Evolutionary conservation across 177 flowering plant genomes (phyloP).

Genomic region (Telopea speciosissima): DNA sequence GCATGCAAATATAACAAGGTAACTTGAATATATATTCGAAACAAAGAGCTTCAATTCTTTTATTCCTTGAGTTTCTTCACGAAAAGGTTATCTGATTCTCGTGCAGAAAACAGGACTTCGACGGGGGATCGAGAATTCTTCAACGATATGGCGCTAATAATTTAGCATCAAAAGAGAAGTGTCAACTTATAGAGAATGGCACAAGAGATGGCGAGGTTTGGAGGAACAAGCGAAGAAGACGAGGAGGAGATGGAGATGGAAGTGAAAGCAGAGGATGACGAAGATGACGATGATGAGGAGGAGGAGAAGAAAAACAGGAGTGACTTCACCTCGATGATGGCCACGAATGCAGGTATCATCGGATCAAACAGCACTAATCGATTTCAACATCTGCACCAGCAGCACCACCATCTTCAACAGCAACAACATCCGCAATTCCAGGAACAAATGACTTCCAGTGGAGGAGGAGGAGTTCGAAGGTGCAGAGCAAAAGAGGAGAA

Average conservation of each 20-base stretch:
- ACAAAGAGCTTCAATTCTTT: neutral
- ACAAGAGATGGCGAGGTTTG: conserved; percentile 20
- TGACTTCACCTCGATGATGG: neutral
- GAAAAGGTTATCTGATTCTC: neutral
- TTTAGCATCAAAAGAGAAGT: neutral
- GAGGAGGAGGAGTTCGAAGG: conserved; percentile 50
- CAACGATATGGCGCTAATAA: neutral
- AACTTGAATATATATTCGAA: neutral
- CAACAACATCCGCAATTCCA: too few species aligned
- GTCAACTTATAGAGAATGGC: conserved; percentile 23
- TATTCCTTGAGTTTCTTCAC: neutral
- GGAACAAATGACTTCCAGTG: conserved; percentile 21
- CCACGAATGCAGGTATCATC: conserved; percentile 4
- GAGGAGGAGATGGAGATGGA: conserved; percentile 8
- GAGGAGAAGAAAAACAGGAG: neutral
- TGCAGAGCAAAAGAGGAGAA: conserved; percentile 87
- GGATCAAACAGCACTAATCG: conserved; percentile 25
- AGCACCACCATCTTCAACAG: conserved; percentile 16
- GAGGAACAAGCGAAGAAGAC: conserved; percentile 57
- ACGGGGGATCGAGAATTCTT: neutral
- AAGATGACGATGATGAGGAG: neutral
- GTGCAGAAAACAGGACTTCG: neutral
- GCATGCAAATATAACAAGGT: neutral
- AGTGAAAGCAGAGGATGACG: neutral
- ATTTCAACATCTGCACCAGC: conserved; percentile 39